Conservation (phyloP, 176 grass and related monocot species). For the Pontederia paniculata region DNA sequence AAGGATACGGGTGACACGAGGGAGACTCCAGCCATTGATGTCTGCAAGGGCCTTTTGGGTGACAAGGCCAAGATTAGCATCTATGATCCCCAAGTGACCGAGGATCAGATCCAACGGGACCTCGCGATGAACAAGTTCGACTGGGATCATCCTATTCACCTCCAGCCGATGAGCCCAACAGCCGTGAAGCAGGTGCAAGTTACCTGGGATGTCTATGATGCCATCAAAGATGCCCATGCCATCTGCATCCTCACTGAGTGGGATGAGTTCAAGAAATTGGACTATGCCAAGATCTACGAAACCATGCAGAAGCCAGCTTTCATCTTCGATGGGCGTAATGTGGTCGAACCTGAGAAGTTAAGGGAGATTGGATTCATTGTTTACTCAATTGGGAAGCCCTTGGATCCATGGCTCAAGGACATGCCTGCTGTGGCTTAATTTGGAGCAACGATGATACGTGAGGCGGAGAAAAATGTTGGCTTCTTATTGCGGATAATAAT, state of each 20-base stretch:
- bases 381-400: constrained; percentile 19
- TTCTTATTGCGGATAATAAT: no score
- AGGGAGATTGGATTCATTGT: constrained; percentile 18
- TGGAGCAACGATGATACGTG: no score
- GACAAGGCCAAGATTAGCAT: constrained; percentile 14
- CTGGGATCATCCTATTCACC: constrained; percentile 13
- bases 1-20: constrained; percentile 17
- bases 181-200: constrained; percentile 10
- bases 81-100: constrained; percentile 10
- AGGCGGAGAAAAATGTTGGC: no score
- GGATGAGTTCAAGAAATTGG: constrained; percentile 16
- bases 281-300: constrained; percentile 11
- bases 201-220: constrained; percentile 10
- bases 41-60: constrained; percentile 11
- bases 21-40: constrained; percentile 17
- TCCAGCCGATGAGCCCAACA: constrained; percentile 7
- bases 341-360: not conserved
- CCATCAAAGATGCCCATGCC: constrained; percentile 2
- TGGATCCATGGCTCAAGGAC: constrained; percentile 8
- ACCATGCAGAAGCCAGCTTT: constrained; percentile 21
- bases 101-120: constrained; percentile 20
- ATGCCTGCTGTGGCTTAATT: not conserved
- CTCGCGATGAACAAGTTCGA: constrained; percentile 18
- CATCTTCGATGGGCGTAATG: constrained; percentile 10
- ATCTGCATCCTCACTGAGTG: constrained; percentile 20